phyloP scores from a whole-genome alignment of 805 yeast genomes.

The Candida yuanshanica region DNA sequence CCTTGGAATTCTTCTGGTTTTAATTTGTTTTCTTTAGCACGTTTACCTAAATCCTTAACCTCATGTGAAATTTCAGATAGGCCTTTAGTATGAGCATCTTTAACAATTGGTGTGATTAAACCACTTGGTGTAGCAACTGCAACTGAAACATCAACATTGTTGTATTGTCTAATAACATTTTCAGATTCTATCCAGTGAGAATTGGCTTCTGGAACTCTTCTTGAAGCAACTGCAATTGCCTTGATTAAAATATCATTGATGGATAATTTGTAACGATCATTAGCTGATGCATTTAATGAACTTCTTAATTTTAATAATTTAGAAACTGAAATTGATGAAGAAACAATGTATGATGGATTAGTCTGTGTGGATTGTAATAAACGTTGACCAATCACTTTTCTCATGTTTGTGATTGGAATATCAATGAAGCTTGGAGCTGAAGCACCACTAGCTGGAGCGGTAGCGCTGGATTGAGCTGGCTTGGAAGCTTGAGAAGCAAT shows the following conservation, averaged over 20 bases:
- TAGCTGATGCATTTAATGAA: constrained; percentile 77
- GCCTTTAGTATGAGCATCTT: constrained; percentile 84
- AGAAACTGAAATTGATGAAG: constrained; percentile 79
- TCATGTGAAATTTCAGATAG: constrained; percentile 73
- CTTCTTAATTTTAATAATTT: constrained; percentile 90
- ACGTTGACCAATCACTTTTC: constrained; percentile 89
- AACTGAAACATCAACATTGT: constrained; percentile 91
- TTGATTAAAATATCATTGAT: constrained; percentile 92
- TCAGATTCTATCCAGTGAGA: constrained; percentile 88
- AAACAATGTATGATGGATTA: constrained; percentile 89
- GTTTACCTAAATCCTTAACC: constrained; percentile 89
- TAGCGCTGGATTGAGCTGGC: constrained; percentile 39
- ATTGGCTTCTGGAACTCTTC: constrained; percentile 90
- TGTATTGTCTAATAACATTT: constrained; percentile 88
- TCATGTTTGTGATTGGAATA: constrained; percentile 84
- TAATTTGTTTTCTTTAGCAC: constrained; percentile 92
- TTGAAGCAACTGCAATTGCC: constrained; percentile 87
- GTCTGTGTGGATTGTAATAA: constrained; percentile 77
- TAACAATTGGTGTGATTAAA: constrained; percentile 91
- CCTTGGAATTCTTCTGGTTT: constrained; percentile 98
- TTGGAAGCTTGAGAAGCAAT: constrained; percentile 39
- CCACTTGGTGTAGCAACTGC: constrained; percentile 99
- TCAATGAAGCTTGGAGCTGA: constrained; percentile 65
- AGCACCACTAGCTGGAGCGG: constrained; percentile 41
- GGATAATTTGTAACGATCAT: constrained; percentile 84